A percentile compares a stretch with the other conserved stretches of the same genome.
These are phyloP conservation scores for Cucumis cinereus DNA, from an alignment of 306 rosid species.

Conservation along the genomic window DNA sequence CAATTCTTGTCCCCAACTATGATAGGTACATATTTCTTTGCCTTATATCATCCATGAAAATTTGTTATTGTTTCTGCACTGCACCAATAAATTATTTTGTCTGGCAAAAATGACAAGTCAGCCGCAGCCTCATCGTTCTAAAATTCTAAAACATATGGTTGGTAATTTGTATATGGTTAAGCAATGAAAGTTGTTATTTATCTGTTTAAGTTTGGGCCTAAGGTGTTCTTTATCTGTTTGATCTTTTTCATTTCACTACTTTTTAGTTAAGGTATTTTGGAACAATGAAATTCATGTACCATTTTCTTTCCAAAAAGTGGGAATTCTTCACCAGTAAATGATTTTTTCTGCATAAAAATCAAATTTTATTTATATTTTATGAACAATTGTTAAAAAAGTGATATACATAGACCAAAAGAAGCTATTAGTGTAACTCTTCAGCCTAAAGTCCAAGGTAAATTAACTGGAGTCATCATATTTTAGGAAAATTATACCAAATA, in stretches of 20 bases:
- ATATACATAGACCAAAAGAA: neutral
- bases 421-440: neutral
- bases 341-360: neutral
- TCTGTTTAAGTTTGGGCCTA: neutral
- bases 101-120: neutral
- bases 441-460: neutral
- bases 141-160: neutral
- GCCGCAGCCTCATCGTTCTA: neutral
- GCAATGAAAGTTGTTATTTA: too few species aligned
- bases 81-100: neutral
- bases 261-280: neutral
- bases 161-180: neutral
- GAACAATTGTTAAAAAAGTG: neutral
- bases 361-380: neutral
- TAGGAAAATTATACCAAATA: too few species aligned
- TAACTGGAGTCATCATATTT: neutral
- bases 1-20: conserved; percentile 57
- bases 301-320: neutral
- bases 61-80: neutral
- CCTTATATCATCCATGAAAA: neutral
- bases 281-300: neutral
- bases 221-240: neutral
- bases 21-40: conserved; percentile 33
- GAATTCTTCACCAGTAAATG: neutral
- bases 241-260: neutral